Evolutionary conservation across 2,329 filamentous ascomycete species (phyloP).

Genomic region (Didymella pinodella): DNA sequence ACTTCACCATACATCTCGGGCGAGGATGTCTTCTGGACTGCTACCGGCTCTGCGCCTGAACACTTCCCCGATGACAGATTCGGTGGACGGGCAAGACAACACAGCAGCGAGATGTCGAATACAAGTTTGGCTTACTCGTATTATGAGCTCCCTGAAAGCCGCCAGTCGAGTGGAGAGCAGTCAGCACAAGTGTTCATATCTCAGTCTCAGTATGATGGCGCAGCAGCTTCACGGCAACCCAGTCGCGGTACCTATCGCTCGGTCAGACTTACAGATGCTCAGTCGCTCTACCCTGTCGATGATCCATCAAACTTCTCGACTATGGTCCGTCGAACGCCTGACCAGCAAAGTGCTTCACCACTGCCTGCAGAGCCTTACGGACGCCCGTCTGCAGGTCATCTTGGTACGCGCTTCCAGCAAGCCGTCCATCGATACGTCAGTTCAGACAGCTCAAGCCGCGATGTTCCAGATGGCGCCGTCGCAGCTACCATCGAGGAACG

Average conservation of each 20-base stretch:
- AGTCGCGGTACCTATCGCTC: slow-evolving; percentile 35
- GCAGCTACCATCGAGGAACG: slow-evolving; percentile 7
- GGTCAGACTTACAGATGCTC: slow-evolving; percentile 27
- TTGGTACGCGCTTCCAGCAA: neutral
- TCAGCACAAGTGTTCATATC: slow-evolving; percentile 17
- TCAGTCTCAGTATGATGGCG: slow-evolving; percentile 36
- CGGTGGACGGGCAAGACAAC: slow-evolving; percentile 14
- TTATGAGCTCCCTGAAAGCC: slow-evolving; percentile 42
- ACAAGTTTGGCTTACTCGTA: slow-evolving; percentile 44
- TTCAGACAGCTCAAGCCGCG: neutral
- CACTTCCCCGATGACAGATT: neutral
- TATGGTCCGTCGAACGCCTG: neutral
- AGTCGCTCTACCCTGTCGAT: neutral
- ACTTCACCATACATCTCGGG: slow-evolving; percentile 12
- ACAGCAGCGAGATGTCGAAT: slow-evolving; percentile 39
- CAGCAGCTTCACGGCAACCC: slow-evolving; percentile 25
- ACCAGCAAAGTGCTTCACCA: slow-evolving; percentile 22
- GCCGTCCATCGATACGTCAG: neutral
- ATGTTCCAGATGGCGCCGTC: neutral
- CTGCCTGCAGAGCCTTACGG: slow-evolving; percentile 37
- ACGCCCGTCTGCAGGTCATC: slow-evolving; percentile 21
- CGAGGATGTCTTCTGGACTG: slow-evolving; percentile 21
- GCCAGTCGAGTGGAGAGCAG: slow-evolving; percentile 35
- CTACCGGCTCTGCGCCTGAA: neutral
- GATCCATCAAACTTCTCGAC: neutral